phyloP scores from a whole-genome alignment of 2,329 filamentous ascomycete species.

The Aaosphaeria arxii region DNA sequence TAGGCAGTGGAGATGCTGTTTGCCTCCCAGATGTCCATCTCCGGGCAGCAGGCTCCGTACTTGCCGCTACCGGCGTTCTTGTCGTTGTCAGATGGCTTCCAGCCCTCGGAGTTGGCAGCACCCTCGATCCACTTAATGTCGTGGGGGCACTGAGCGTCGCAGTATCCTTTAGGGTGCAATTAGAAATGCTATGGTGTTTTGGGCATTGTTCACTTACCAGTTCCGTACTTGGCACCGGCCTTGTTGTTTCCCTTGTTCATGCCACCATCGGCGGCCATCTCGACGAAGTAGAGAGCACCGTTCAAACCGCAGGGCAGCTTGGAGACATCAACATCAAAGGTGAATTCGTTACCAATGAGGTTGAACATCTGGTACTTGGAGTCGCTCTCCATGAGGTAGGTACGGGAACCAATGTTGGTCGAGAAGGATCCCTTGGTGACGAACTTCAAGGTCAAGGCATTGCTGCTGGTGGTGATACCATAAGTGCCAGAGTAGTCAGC shows the following conservation, averaged over 20 bases:
- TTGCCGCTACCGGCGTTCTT: slow-evolving; percentile 52
- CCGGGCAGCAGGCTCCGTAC: slow-evolving; percentile 63
- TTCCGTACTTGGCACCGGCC: slow-evolving; percentile 57
- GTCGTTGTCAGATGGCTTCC: slow-evolving; percentile 53
- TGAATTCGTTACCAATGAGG: slow-evolving; percentile 41
- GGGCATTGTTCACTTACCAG: slow-evolving; percentile 45
- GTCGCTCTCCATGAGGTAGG: slow-evolving; percentile 41
- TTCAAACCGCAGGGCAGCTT: slow-evolving; percentile 68
- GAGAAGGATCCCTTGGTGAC: slow-evolving; percentile 51
- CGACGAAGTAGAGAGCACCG: slow-evolving; percentile 52
- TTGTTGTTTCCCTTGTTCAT: slow-evolving; percentile 50
- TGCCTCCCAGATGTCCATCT: slow-evolving; percentile 71
- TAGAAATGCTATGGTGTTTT: slow-evolving; percentile 7
- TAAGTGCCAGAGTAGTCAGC: slow-evolving; percentile 44
- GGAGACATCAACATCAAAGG: slow-evolving; percentile 51
- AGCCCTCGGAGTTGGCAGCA: slow-evolving; percentile 54
- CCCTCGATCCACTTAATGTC: slow-evolving; percentile 55
- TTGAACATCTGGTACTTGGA: slow-evolving; percentile 43
- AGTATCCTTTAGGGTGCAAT: slow-evolving; percentile 26
- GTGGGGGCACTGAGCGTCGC: slow-evolving; percentile 40
- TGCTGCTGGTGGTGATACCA: slow-evolving; percentile 52
- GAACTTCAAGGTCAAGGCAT: slow-evolving; percentile 55
- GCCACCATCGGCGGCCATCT: slow-evolving; percentile 64
- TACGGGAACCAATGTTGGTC: slow-evolving; percentile 41
- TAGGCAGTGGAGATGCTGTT: slow-evolving; percentile 63